Base-by-base conservation (phyloP, 2,329 filamentous ascomycete genomes). In the Cercospora sp. region DNA sequence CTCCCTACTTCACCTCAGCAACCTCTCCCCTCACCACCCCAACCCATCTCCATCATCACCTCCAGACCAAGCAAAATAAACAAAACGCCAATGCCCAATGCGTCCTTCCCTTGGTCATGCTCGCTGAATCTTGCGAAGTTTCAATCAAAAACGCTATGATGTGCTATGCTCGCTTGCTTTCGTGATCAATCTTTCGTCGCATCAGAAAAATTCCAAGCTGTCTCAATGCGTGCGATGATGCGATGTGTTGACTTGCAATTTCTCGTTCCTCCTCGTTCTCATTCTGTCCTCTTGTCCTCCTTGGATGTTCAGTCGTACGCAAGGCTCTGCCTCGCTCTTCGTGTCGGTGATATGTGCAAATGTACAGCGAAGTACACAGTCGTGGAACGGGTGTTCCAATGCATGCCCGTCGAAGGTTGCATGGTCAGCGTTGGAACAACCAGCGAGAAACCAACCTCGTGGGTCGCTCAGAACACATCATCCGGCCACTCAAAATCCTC, bases 401-500 rank as follows among this genome's bases (percentile, higher is more conserved):
- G 33, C 33, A 16, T 36, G 40, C 6, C 7, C 36, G 36, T 16
- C 7, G 13, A 7, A 42, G 36, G n/a, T 5, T 3, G 4, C 9
- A 8, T n/a, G n/a, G 9, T 5, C 13, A 42, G 36, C 5, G 12
- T n/a, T 42, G 36, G 13, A 16, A 16, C 36, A 16, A 16, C 9
- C 36, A 42, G 12, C 36, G n/a, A 6, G 13, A 42, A 42, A 13
- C 2, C 13, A 6, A 42, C 3, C 13, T 42, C 36, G 5, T 42
- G 13, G 40, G 42, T 68, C 30, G 2, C 1, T 31, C 59, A 68
- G 26, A 68, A 68, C 5, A 68, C 66, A 65, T 68, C 66, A 40
- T 68, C 66, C 3, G 66, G 66, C 66, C 66, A 68, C 30, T 68
- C 45, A 58, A 65, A 68, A 42, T 65, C 61, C 59, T 63, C 59